Evolutionary conservation across 208 protist genomes (phyloP), one percentile per base, ranked within the genome.

Genomic region (Acanthamoeba healyi): DNA sequence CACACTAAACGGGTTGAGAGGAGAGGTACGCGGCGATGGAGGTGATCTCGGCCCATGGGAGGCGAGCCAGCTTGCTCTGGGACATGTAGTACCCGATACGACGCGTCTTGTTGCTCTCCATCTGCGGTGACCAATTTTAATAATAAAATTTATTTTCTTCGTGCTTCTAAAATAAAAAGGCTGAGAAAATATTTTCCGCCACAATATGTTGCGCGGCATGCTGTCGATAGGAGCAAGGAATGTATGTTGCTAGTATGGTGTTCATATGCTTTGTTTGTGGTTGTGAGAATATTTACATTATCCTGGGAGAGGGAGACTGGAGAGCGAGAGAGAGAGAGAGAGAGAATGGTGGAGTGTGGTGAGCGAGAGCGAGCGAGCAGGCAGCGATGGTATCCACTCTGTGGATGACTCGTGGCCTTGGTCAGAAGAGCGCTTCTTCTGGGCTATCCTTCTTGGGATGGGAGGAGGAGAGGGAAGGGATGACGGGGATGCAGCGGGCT

Each of bases 351-450:
- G 49, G 49, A 26, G 49, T 14, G 0, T 14, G 56, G 24, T 65
- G n/a, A n/a, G n/a, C n/a, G n/a, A n/a, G n/a, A n/a, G n/a, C n/a
- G n/a, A n/a, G n/a, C n/a, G n/a, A n/a, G n/a, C n/a, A n/a, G n/a
- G 58, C 58, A 22, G 10, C 29, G 36, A 38, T 38, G 15, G n/a
- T n/a, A n/a, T 19, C 70, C 70, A 79, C 70, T 79, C 70, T 79
- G 65, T 40, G 70, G 32, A 36, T 32, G 26, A 29, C 61, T 10
- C 14, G n/a, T 22, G 58, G 24, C 56, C 22, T 22, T 70, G 29
- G 6, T 86, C 77, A 86, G 77, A 86, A 86, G 77, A 86, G 77
- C 77, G 77, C 77, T 86, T 86, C 77, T 86, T 86, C 77, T 86
- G 77, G 34, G 77, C 77, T 38, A 22, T 61, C 77, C 77, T 86